Evolutionary conservation across 371 early-diverging fungal genomes (phyloP).

Genomic region (Rhizopus microsporus): DNA sequence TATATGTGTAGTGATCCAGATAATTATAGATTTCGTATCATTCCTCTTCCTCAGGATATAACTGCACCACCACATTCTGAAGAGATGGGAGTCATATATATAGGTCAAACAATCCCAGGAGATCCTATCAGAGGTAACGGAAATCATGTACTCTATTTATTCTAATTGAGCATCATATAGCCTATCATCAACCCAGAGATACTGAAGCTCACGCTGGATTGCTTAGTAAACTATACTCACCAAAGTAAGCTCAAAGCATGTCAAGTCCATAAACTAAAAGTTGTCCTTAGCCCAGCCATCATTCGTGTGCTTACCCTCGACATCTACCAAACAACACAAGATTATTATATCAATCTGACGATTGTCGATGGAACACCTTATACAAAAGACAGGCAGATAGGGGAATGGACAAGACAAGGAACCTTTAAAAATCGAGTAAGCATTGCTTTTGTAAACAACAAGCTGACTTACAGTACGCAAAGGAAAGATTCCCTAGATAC

Average conservation of each 20-base stretch:
- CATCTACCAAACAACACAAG: constrained; percentile 28
- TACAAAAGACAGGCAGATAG: background rate
- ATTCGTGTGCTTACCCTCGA: constrained; percentile 37
- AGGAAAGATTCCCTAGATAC: no score
- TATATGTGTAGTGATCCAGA: constrained; percentile 40
- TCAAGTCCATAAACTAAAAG: background rate
- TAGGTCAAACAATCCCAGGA: constrained; percentile 21
- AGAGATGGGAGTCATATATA: constrained; percentile 6
- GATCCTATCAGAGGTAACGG: constrained; percentile 31
- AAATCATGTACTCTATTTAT: background rate
- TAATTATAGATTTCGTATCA: constrained; percentile 36
- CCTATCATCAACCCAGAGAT: constrained; percentile 28
- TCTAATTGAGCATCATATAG: constrained; percentile 8
- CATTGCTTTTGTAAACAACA: background rate
- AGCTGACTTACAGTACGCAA: no score
- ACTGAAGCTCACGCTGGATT: constrained; percentile 24
- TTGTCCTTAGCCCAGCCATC: constrained; percentile 23
- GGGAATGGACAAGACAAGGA: constrained; percentile 19
- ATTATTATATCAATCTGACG: constrained; percentile 27
- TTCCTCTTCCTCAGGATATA: constrained; percentile 28
- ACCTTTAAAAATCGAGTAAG: constrained; percentile 8
- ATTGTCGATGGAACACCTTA: constrained; percentile 25
- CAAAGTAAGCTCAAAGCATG: constrained; percentile 22
- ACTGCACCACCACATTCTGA: constrained; percentile 31
- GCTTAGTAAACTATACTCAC: constrained; percentile 32